A percentile compares a stretch with the other conserved stretches of the same genome.
These are phyloP conservation scores for Aspergillus awamori DNA, from an alignment of 2,329 filamentous ascomycete genomes.

Conservation along the genomic window DNA sequence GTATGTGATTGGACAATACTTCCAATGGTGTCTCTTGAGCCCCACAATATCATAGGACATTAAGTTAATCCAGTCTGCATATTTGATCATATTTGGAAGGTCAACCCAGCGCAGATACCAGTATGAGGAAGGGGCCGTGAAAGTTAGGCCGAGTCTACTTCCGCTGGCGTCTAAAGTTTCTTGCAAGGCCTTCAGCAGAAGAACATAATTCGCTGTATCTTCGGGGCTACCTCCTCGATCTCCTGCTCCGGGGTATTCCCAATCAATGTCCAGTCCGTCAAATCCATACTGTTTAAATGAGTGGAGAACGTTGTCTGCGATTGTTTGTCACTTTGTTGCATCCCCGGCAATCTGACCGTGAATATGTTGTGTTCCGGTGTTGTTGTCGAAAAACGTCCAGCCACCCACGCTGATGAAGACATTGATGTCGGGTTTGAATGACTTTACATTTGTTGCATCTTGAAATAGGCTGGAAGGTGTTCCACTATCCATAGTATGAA, in stretches of 20 bases:
- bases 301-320: no score
- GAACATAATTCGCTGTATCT: constrained; percentile 38
- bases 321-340: no score
- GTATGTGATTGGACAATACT: constrained; percentile 23
- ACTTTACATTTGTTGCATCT: no score
- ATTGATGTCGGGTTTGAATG: no score
- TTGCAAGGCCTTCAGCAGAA: constrained; percentile 13
- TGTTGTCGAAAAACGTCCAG: no score
- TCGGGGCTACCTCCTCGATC: constrained; percentile 41
- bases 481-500: no score
- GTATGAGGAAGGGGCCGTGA: constrained; percentile 30
- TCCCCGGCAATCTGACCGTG: no score
- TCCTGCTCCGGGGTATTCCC: constrained; percentile 44
- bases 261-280: constrained; percentile 52
- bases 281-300: constrained; percentile 30
- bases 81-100: constrained; percentile 13
- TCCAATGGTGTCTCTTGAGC: constrained; percentile 19
- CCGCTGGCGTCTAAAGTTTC: constrained; percentile 1
- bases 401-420: no score
- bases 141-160: constrained; percentile 16
- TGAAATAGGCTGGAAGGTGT: no score
- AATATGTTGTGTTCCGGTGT: no score
- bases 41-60: constrained; percentile 34
- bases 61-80: constrained; percentile 27
- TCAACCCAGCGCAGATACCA: constrained; percentile 35